These are phyloP conservation scores for Pseudopyricularia javanii DNA, from an alignment of 2,329 filamentous ascomycete species.

Conservation along the genomic window DNA sequence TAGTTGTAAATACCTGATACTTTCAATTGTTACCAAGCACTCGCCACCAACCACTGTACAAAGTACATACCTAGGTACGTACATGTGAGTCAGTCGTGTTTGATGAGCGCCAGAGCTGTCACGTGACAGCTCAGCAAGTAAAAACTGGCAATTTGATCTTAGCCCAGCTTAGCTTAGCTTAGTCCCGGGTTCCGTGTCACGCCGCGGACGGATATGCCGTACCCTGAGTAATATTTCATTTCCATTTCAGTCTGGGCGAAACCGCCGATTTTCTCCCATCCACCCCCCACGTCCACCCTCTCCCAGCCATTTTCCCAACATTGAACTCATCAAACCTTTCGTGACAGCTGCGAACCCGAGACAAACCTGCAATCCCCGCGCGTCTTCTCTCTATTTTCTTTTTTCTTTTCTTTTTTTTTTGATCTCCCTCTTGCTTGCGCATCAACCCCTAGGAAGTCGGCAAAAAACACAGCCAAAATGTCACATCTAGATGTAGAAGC, in stretches of 20 bases:
- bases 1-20: no score
- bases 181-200: background rate
- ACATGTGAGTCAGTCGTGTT: no score
- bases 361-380: background rate
- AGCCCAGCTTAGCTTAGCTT: background rate
- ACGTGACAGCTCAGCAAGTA: no score
- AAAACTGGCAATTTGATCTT: no score
- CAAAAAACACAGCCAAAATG: constrained; percentile 26
- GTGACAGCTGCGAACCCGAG: background rate
- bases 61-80: no score
- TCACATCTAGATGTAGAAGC: constrained; percentile 76
- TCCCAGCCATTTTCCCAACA: background rate
- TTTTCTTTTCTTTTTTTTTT: background rate
- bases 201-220: background rate
- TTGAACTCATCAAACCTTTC: background rate
- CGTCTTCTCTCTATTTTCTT: background rate
- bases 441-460: background rate
- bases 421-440: background rate
- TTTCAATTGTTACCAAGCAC: no score
- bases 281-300: background rate
- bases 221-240: background rate
- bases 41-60: no score
- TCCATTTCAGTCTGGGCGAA: background rate
- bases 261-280: background rate
- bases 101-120: no score